Percentiles rank a stretch among this genome's conserved stretches.
Evolutionary conservation across 225 moss, liverwort and hornwort genomes (phyloP).

Genomic region (Pleurozium schreberi): DNA sequence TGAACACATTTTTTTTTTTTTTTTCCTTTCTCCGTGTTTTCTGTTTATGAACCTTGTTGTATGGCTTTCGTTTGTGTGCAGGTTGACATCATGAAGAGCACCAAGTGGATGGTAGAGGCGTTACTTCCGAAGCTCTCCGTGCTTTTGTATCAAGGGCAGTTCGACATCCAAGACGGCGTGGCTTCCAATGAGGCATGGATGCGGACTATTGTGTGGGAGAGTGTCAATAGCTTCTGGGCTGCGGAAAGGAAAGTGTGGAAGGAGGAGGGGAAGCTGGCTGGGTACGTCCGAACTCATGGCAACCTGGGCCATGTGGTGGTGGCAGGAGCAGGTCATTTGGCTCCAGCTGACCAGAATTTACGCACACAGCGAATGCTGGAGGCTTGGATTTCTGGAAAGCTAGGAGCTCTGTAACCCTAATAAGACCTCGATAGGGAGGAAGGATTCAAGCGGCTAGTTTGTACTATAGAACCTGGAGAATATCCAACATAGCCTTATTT

Average conservation of each 20-base stretch:
- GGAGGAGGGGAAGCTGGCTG: slow-evolving; percentile 27
- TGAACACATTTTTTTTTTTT: background rate
- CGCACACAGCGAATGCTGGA: slow-evolving; percentile 33
- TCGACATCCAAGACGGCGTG: slow-evolving; percentile 40
- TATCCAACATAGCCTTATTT: background rate
- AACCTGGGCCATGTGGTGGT: slow-evolving; percentile 37
- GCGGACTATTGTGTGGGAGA: slow-evolving; percentile 17
- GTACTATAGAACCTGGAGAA: background rate
- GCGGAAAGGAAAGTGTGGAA: slow-evolving; percentile 30
- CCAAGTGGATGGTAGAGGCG: slow-evolving; percentile 50
- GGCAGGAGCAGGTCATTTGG: slow-evolving; percentile 38
- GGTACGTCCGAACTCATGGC: slow-evolving; percentile 23
- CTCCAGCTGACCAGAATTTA: slow-evolving; percentile 20
- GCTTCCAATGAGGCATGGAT: slow-evolving; percentile 41
- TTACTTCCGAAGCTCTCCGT: slow-evolving; percentile 18
- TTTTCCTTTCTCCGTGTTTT: background rate
- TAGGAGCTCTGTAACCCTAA: background rate
- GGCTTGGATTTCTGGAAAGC: slow-evolving; percentile 34
- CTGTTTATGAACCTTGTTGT: background rate
- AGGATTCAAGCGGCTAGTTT: background rate
- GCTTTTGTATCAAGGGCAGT: slow-evolving; percentile 42
- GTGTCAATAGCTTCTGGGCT: slow-evolving; percentile 6
- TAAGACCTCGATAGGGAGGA: background rate
- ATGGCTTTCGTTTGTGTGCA: background rate
- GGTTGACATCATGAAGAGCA: slow-evolving; percentile 39